phyloP scores from a whole-genome alignment of 2,329 filamentous ascomycete species.

The Penicillium sp. region DNA sequence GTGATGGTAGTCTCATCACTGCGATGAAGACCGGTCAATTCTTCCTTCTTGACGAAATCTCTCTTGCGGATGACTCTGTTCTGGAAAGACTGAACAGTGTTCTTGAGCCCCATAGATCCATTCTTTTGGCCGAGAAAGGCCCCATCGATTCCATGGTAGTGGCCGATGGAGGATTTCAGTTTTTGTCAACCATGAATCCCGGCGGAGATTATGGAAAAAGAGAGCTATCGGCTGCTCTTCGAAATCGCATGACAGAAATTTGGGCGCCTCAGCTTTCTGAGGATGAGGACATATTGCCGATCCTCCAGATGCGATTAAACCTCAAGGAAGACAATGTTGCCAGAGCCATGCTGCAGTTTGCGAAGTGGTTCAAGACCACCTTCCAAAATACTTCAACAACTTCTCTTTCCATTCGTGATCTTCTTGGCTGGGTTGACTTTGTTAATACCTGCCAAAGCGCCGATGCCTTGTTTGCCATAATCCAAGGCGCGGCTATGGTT shows the following conservation, averaged over 20 bases:
- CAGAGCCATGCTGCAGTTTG: constrained; percentile 71
- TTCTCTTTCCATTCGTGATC: constrained; percentile 84
- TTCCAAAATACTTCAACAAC: constrained; percentile 69
- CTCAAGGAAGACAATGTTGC: constrained; percentile 54
- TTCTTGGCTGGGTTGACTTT: constrained; percentile 89
- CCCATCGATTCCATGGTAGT: constrained; percentile 72
- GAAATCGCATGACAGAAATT: constrained; percentile 97
- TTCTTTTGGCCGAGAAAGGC: constrained; percentile 91
- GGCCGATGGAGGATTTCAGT: constrained; percentile 77
- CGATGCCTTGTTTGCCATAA: constrained; percentile 48
- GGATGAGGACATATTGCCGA: constrained; percentile 77
- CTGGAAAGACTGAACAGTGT: constrained; percentile 95
- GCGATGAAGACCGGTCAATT: constrained; percentile 86
- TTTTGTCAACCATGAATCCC: constrained; percentile 98
- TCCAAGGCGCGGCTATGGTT: constrained; percentile 90
- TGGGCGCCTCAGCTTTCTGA: constrained; percentile 91
- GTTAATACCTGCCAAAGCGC: constrained; percentile 61
- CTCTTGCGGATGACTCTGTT: constrained; percentile 93
- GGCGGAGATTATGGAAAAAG: constrained; percentile 98
- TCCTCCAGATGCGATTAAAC: constrained; percentile 69
- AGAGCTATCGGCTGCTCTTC: constrained; percentile 86
- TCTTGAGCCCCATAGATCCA: constrained; percentile 76
- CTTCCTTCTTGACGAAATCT: constrained; percentile 96
- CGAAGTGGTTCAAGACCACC: constrained; percentile 81
- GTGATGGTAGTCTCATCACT: constrained; percentile 84